These are phyloP conservation scores for Aspergillus sp. DNA, from an alignment of 2,329 filamentous ascomycete genomes.

Conservation along the genomic window DNA sequence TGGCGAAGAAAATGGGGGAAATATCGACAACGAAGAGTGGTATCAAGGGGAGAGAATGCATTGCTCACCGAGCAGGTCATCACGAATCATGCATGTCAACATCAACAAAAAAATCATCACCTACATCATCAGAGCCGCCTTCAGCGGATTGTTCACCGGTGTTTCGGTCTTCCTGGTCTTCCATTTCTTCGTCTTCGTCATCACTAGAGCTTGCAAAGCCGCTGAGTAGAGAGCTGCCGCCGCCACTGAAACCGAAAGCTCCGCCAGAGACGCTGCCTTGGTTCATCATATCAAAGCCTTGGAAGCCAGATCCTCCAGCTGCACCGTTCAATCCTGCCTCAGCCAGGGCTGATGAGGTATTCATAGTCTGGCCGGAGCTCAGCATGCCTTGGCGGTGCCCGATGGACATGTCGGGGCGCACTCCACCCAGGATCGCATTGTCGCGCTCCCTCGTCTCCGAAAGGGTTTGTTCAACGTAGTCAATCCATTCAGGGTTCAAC, in stretches of 20 bases:
- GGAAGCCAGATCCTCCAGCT: constrained; percentile 46
- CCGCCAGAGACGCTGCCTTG: constrained; percentile 66
- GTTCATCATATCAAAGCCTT: constrained; percentile 65
- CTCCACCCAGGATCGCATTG: constrained; percentile 95
- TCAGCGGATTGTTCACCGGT: constrained; percentile 41
- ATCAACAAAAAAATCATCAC: constrained; percentile 61
- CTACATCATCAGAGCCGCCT: constrained; percentile 62
- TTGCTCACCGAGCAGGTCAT: constrained; percentile 9
- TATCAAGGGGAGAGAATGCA: constrained; percentile 10
- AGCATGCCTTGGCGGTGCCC: constrained; percentile 70
- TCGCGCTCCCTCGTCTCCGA: constrained; percentile 93
- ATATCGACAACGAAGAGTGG: constrained; percentile 5
- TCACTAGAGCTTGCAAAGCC: constrained; percentile 94
- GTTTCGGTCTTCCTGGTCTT: constrained; percentile 57
- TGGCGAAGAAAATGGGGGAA: constrained; percentile 7
- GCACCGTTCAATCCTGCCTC: constrained; percentile 77
- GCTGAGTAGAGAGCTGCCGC: constrained; percentile 66
- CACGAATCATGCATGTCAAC: constrained; percentile 60
- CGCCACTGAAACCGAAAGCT: constrained; percentile 68
- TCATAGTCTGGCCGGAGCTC: constrained; percentile 57
- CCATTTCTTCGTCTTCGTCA: constrained; percentile 93
- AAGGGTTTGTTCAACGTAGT: constrained; percentile 89
- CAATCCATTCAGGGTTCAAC: constrained; percentile 85
- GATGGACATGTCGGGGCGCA: constrained; percentile 85
- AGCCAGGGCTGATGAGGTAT: constrained; percentile 66